Base-by-base conservation (phyloP, 768 basidiomycete genomes). In the Mycena galopus region DNA sequence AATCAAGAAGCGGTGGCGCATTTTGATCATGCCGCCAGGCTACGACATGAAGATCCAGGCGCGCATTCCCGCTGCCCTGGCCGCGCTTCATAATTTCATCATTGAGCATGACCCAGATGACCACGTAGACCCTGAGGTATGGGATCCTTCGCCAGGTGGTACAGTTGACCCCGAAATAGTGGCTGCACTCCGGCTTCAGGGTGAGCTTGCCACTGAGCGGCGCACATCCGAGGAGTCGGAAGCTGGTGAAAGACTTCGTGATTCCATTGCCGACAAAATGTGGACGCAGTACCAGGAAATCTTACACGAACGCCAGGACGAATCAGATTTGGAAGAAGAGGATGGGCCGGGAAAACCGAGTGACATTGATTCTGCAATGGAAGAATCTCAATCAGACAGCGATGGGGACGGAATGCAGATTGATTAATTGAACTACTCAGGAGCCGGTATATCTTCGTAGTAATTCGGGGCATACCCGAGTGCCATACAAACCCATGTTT, bases 11-110 rank as follows among this genome's bases (percentile, higher is more conserved):
- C 67, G 60, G 5, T 80, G 77, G 72, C 50, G 56, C 6, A 68
- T 79, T 30, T 65, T 78, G 5, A 25, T 55, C 2, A 2, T 21
- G 23, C 59, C 75, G 10, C 69, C 73, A 11, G 42, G 71, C 17
- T 79, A 73, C 39, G 4, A 23, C 50, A 71, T 79, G 42, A 44
- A 68, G 9, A 68, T 72, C 14, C 78, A 82, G 60, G 77, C 77
- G 0, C 67, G 73, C 7, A 71, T 82, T 39, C 71, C 74, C 23
- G 33, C 65, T 16, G 77, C 78, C 8, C 64, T 79, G 33, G 57
- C 63, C 37, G 75, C 68, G 0, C 55, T 82, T 12, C 76, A 80
- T 64, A 81, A 82, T 71, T 78, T 82, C 62, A 79, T 79, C 57
- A 33, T 69, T 1, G 67, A 65, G 0, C 67, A 79, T 67, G 78